Conservation (phyloP, 2,329 filamentous ascomycete genomes). For the Penicillium capsulatum region DNA sequence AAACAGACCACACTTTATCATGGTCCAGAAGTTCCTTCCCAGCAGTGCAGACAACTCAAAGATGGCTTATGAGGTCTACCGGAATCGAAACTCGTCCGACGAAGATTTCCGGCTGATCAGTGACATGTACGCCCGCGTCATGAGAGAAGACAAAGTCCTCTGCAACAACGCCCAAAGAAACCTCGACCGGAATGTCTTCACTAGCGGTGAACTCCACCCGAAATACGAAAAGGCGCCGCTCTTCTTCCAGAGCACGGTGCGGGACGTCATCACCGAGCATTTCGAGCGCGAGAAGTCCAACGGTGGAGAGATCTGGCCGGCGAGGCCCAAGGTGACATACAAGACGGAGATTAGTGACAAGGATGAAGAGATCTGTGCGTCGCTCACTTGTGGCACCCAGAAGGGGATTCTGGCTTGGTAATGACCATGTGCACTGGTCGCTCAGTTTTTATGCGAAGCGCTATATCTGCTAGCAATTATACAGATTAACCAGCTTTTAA, state of each 20-base stretch:
- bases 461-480: too few species aligned
- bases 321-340: constrained; percentile 28
- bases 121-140: constrained; percentile 60
- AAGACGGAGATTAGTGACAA: constrained; percentile 19
- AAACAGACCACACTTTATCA: constrained; percentile 57
- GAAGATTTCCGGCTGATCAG: constrained; percentile 56
- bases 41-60: constrained; percentile 47
- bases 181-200: constrained; percentile 57
- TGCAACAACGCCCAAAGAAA: constrained; percentile 59
- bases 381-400: constrained; percentile 21
- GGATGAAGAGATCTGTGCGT: constrained; percentile 24
- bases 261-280: constrained; percentile 49
- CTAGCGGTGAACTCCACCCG: constrained; percentile 61
- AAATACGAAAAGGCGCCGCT: constrained; percentile 57
- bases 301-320: constrained; percentile 52
- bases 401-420: constrained; percentile 25
- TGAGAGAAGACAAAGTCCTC: constrained; percentile 62
- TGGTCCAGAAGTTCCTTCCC: constrained; percentile 61
- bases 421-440: background rate
- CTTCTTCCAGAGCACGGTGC: constrained; percentile 53
- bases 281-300: constrained; percentile 45
- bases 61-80: constrained; percentile 62
- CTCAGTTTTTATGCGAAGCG: too few species aligned
- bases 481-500: too few species aligned
- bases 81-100: constrained; percentile 57